A percentile compares a stretch with the other conserved stretches of the same genome.
phyloP scores from a whole-genome alignment of 2,329 filamentous ascomycete genomes.

The Phaeosphaeriaceae sp. region DNA sequence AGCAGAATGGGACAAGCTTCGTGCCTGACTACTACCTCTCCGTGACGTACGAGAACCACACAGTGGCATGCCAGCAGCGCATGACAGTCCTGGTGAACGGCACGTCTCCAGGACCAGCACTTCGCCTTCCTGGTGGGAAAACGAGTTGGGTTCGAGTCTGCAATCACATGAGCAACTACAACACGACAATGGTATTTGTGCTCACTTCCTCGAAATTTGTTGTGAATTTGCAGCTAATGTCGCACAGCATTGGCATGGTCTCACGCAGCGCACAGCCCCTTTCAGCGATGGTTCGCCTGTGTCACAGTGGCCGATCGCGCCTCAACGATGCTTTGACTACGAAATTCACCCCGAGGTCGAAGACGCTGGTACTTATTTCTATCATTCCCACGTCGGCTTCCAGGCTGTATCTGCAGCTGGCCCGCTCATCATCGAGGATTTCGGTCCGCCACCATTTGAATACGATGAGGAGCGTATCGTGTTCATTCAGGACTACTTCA shows the following conservation, averaged over 20 bases:
- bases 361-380: conserved; percentile 70
- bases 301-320: conserved; percentile 70
- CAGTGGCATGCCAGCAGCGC: conserved; percentile 55
- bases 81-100: conserved; percentile 61
- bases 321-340: conserved; percentile 71
- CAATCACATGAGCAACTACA: conserved; percentile 61
- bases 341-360: conserved; percentile 62
- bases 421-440: conserved; percentile 64
- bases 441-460: conserved; percentile 56
- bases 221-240: conserved; percentile 2
- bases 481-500: conserved; percentile 64
- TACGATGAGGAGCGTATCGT: conserved; percentile 69
- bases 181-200: conserved; percentile 63
- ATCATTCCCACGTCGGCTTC: conserved; percentile 71
- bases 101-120: conserved; percentile 58
- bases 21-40: conserved; percentile 57
- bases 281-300: conserved; percentile 71
- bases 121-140: conserved; percentile 56
- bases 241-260: conserved; percentile 70
- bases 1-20: conserved; percentile 20
- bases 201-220: neutral
- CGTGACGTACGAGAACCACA: conserved; percentile 52
- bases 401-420: conserved; percentile 67
- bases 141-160: conserved; percentile 65
- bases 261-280: conserved; percentile 64